Base-by-base conservation (phyloP, 2,329 filamentous ascomycete species). In the Fusarium redolens region DNA sequence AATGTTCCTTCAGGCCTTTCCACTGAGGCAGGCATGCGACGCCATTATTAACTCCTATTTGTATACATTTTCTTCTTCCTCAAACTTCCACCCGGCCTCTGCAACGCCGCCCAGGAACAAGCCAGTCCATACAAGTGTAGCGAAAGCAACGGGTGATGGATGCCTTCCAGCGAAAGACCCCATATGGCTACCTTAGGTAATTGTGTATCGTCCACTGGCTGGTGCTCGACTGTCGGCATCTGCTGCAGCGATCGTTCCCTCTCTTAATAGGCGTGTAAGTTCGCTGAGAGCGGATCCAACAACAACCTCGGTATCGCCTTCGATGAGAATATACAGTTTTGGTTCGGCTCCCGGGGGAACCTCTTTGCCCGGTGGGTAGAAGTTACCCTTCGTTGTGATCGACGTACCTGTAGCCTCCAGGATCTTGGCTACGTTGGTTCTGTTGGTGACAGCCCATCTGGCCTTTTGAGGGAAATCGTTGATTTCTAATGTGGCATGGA, bases 391-490 rank as follows among this genome's bases (percentile, higher is more conserved):
- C 48, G 95, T 98, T 0, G 96, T 99, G 81, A 99, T 99, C 11
- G 94, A 97, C 3, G 95, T 97, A 44, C 95, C 96, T 0, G 96
- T 98, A 14, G 93, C 90, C 79, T 99, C 96, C 73, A 99, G 88
- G 76, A 99, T 98, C 87, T 98, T 99, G 76, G 96, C 95, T 64
- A 99, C 96, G 79, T 99, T 99, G 40, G 96, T 98, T 73, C 96
- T 91, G 82, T 99, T 99, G 43, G 96, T 99, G 84, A 99, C 96
- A 15, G 95, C 96, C 96, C 96, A 99, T 77, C 96, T 91, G 72
- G 96, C 96, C 86, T 98, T 98, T 82, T 99, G 96, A 38, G 96
- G 96, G 83, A 98, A 98, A 83, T 99, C 96, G 83, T 99, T 99
- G 89, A 99, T 99, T 83, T 98, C 96, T 69, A 99, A 87, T 7